Evolutionary conservation across 495 filamentous ascomycete genomes (phyloP), one percentile per base, ranked within the genome.

Genomic region (Xylona heveae): DNA sequence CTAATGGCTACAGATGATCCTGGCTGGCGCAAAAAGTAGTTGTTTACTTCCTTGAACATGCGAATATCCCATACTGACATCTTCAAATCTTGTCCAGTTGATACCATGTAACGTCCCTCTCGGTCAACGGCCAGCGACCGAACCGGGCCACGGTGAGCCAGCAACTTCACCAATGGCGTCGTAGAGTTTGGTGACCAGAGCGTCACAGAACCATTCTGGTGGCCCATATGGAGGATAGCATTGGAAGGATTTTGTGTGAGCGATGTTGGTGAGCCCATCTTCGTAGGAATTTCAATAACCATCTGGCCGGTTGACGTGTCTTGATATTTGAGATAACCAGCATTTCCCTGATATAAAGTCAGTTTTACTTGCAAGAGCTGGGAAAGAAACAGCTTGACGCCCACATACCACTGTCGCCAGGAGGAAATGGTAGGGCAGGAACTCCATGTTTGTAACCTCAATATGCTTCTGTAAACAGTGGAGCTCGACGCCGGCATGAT

Each of bases 1-100:
- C 78, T 85, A 53, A 97, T 88, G 5, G 79, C 59, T 14, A 95
- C 56, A 3, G 74, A 72, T 13, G 78, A 70, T n/a, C 78, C 83
- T 5, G 90, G 90, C 31, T 77, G 68, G 27, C 74, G 68, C 33
- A 81, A 78, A 37, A 80, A 85, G 57, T 93, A 94, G 38, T 62
- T 78, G 50, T 91, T 78, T 10, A 95, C 76, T 45, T 91, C 77
- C 33, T 77, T 78, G 54, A 83, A 91, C 62, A 77, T 91, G 14
- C 88, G 75, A 41, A 97, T 75, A 49, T 97, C 88, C 81, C 90
- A 97, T 12, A 97, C 73, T 16, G 75, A 68, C 82, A 95, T 93
- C 46, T 74, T 78, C 35, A 68, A 59, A 50, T 97, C 88, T 42
- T 90, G 79, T 4, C 88, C 90, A 2, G 80, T 73, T 0, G 85